A percentile compares a stretch with the other conserved stretches of the same genome.
Conservation (phyloP, 2,329 filamentous ascomycete species). For the Botrytis pseudocinerea region DNA sequence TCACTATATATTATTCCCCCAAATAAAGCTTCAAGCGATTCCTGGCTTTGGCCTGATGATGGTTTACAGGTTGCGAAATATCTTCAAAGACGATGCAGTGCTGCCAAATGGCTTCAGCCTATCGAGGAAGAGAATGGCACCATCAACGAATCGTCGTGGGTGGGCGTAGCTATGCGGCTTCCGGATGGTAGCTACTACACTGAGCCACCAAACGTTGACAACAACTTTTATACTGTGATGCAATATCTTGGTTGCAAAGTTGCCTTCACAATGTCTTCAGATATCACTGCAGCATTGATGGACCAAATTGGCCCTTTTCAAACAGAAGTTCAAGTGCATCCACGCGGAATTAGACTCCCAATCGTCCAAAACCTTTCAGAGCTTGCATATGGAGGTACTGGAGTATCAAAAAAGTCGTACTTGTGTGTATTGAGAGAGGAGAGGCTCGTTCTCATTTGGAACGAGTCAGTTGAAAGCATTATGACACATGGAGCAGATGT, state of each 20-base stretch:
- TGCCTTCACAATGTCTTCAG: conserved; percentile 51
- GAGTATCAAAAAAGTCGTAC: conserved; percentile 25
- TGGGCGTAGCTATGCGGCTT: conserved; percentile 28
- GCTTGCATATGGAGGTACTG: conserved; percentile 41
- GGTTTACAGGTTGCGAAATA: conserved; percentile 27
- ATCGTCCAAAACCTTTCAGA: conserved; percentile 54
- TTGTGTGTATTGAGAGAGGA: conserved; percentile 30
- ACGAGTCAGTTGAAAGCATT: conserved; percentile 31
- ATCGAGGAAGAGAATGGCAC: conserved; percentile 26
- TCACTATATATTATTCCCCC: neutral
- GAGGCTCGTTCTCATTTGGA: conserved; percentile 32
- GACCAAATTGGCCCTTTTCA: conserved; percentile 31
- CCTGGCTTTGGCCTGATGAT: neutral
- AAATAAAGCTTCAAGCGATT: neutral
- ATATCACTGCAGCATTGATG: conserved; percentile 45
- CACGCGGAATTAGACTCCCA: conserved; percentile 26
- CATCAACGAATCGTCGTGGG: conserved; percentile 24
- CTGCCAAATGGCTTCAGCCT: conserved; percentile 28
- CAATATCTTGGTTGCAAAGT: conserved; percentile 34
- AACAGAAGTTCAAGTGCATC: conserved; percentile 27
- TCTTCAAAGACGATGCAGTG: conserved; percentile 26
- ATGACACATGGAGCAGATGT: conserved; percentile 30
- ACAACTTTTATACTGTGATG: conserved; percentile 23
- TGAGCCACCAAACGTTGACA: conserved; percentile 26
- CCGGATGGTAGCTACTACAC: conserved; percentile 29